These are phyloP conservation scores for Apium graveolens DNA, from an alignment of 129 eudicot species.

Conservation along the genomic window DNA sequence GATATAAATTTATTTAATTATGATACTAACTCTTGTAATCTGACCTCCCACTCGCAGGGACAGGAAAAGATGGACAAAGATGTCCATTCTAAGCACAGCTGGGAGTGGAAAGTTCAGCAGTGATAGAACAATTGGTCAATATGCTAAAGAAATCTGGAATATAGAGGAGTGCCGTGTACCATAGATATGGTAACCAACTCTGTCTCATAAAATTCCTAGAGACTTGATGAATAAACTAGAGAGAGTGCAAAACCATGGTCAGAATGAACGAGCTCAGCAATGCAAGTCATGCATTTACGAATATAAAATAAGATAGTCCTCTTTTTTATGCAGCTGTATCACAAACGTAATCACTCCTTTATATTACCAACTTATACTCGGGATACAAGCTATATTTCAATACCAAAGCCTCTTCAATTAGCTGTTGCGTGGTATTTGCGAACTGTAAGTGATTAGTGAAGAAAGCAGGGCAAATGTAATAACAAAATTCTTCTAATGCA, in stretches of 20 bases:
- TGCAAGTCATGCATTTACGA: neutral
- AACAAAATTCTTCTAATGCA: neutral
- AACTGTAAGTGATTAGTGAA: neutral
- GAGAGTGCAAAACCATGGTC: neutral
- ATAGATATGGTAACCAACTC: conserved; percentile 1
- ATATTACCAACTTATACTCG: neutral
- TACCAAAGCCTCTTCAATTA: neutral
- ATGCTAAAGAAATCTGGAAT: conserved; percentile 89
- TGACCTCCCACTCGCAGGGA: conserved; percentile 47
- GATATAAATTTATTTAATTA: neutral
- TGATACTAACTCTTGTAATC: neutral
- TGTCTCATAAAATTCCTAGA: neutral
- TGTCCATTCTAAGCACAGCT: conserved; percentile 96
- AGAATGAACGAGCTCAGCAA: neutral
- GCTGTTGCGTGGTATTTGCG: neutral
- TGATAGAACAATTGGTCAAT: conserved; percentile 89
- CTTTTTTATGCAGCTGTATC: neutral
- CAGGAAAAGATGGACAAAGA: conserved; percentile 82
- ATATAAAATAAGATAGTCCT: neutral
- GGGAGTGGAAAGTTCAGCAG: conserved; percentile 99
- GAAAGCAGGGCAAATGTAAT: neutral
- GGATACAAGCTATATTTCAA: neutral
- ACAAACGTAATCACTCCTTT: neutral
- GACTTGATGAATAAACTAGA: neutral
- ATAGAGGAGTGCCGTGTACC: conserved; percentile 68